Base-by-base conservation (phyloP, 73 alveolate genomes). In the Effrenium voratum region DNA sequence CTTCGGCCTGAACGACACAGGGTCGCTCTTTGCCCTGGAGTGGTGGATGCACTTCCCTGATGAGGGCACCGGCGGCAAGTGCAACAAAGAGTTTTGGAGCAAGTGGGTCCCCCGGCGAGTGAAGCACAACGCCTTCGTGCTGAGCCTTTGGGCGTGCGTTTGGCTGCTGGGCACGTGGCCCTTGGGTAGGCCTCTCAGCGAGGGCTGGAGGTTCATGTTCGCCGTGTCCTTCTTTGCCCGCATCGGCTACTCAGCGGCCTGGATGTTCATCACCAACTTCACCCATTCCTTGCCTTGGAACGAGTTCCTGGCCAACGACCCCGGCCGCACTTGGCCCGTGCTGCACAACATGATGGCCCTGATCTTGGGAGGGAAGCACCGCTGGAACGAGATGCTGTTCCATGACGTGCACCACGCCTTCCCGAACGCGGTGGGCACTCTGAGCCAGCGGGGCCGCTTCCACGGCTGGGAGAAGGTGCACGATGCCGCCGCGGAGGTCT, bases 211-310 rank as follows among this genome's bases (percentile, higher is more conserved):
- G 28, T 86, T 86, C 83, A 57, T 60, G 59, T 63, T 87, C 70
- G 43, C 95, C 70, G 95, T 87, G 83, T 63, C 95, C 26, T 63
- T 40, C 84, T 60, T 66, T n/a, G 95, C 95, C 28, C 95, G 95
- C 59, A 44, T 60, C n/a, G 95, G 95, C 34, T 87, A 30, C 95
- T 59, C 84, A 24, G 66, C 85, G 36, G 95, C 95, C 24, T 87
- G 95, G 95, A 87, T 87, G 95, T 87, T 87, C 95, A 87, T 87
- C 85, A 87, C 95, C 66, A 87, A 87, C 95, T 87, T 87, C 85
- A 87, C 95, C 22, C 95, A 87, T 34, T 79, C 91, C 2, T 57
- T 55, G 49, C 93, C 93, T 40, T 84, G 93, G 93, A 84, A 84
- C 93, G 79, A 84, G 80, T 84, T 84, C 93, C 63, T 84, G 75